These are phyloP conservation scores for Aspergillus tubingensis DNA, from an alignment of 2,329 filamentous ascomycete species.

Conservation along the genomic window DNA sequence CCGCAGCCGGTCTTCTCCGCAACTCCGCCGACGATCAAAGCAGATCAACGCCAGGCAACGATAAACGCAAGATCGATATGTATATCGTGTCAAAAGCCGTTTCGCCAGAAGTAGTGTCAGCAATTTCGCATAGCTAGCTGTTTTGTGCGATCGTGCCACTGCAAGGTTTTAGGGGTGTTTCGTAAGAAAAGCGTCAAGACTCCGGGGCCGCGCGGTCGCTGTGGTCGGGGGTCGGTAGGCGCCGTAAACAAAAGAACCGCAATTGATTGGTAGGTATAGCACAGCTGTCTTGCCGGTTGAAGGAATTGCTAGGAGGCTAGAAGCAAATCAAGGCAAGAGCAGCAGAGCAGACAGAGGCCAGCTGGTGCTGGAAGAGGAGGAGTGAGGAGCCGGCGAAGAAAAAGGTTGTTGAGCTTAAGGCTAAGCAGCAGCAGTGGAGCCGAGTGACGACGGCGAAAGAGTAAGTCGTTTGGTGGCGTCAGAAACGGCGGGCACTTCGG, in stretches of 20 bases:
- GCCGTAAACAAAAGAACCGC: background rate
- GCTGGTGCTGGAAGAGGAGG: background rate
- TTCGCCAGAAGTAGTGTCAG: constrained; percentile 11
- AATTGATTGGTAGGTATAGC: background rate
- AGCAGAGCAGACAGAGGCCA: background rate
- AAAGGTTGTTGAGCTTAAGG: background rate
- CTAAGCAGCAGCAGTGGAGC: background rate
- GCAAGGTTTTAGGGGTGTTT: background rate
- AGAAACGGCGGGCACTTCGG: background rate
- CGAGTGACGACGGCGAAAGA: constrained; percentile 1
- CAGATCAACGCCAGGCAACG: background rate
- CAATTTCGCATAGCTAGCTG: constrained; percentile 16
- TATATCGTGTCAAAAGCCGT: constrained; percentile 3
- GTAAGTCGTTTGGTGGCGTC: background rate
- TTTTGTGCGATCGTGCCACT: background rate
- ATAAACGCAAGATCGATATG: background rate
- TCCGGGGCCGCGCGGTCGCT: background rate
- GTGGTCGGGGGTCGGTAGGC: background rate
- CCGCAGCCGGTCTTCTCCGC: constrained; percentile 13
- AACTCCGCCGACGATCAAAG: constrained; percentile 16
- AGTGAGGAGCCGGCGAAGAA: background rate
- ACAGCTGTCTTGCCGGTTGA: background rate
- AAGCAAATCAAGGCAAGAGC: background rate
- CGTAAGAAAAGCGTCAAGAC: background rate
- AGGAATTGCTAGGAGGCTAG: no score